A percentile compares a stretch with the other conserved stretches of the same genome.
phyloP scores from a whole-genome alignment of 495 filamentous ascomycete species.

The Penicillium waksmanii region DNA sequence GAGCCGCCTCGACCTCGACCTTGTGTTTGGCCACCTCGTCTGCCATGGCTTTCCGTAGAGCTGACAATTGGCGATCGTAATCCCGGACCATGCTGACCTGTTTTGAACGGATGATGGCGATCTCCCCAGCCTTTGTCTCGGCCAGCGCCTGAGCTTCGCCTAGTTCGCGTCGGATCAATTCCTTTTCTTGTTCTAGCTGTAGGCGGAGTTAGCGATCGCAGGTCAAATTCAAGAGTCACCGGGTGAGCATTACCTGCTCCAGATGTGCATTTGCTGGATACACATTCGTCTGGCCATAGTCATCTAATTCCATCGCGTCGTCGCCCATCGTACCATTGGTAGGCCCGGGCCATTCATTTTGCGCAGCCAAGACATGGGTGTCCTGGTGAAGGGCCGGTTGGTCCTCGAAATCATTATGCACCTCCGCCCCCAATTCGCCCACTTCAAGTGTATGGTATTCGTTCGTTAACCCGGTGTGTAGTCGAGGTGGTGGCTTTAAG shows the following conservation, averaged over 20 bases:
- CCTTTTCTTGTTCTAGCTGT: constrained; percentile 59
- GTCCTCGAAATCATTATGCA: constrained; percentile 49
- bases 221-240: neutral
- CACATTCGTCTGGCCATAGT: constrained; percentile 26
- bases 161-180: constrained; percentile 50
- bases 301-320: constrained; percentile 37
- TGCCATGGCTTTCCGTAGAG: constrained; percentile 55
- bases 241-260: constrained; percentile 32
- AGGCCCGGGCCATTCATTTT: constrained; percentile 15
- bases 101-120: constrained; percentile 68
- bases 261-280: constrained; percentile 29
- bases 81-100: constrained; percentile 57
- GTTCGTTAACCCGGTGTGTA: constrained; percentile 48
- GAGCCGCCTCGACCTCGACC: constrained; percentile 58
- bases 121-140: constrained; percentile 65
- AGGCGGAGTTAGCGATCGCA: constrained; percentile 26
- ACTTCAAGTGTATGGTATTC: constrained; percentile 61
- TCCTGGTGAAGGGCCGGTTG: constrained; percentile 31
- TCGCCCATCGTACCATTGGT: constrained; percentile 13
- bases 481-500: constrained; percentile 34
- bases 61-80: constrained; percentile 56
- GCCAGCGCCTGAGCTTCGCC: constrained; percentile 52
- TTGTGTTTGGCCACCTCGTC: constrained; percentile 60
- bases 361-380: constrained; percentile 9
- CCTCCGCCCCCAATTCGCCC: constrained; percentile 57